Conservation (phyloP, 2,329 filamentous ascomycete species). For the Colletotrichum incanum region DNA sequence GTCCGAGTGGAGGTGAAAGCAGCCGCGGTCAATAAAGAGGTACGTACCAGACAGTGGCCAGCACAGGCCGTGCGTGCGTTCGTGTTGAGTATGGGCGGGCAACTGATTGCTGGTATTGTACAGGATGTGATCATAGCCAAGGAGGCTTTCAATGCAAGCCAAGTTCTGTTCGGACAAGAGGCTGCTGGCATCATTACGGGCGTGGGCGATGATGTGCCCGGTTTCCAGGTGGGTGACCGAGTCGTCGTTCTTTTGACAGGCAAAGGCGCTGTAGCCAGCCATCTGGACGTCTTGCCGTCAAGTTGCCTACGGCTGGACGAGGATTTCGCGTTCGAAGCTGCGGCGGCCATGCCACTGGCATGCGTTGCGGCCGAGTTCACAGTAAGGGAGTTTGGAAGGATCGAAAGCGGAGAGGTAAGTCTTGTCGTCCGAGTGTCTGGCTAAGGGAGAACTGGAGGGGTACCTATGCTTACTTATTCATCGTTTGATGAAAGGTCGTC, state of each 20-base stretch:
- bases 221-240: constrained; percentile 18
- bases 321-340: constrained; percentile 52
- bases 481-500: neutral
- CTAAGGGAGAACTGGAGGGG: neutral
- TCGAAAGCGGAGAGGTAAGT: neutral
- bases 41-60: neutral
- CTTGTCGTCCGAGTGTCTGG: neutral
- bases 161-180: constrained; percentile 18
- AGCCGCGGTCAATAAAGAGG: constrained; percentile 9
- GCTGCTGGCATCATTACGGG: constrained; percentile 23
- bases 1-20: constrained; percentile 1
- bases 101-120: neutral
- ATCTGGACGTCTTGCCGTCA: neutral
- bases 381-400: constrained; percentile 49
- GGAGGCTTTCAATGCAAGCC: neutral
- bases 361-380: constrained; percentile 52
- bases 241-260: constrained; percentile 1
- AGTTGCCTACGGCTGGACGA: constrained; percentile 33
- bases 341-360: constrained; percentile 53
- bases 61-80: too few relatives aligned
- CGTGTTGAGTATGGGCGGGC: too few relatives aligned
- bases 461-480: neutral
- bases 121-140: constrained; percentile 3
- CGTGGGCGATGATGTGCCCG: constrained; percentile 16
- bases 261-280: neutral